Conservation (phyloP, 2,329 filamentous ascomycete species). For the Cyanodermella asteris region DNA sequence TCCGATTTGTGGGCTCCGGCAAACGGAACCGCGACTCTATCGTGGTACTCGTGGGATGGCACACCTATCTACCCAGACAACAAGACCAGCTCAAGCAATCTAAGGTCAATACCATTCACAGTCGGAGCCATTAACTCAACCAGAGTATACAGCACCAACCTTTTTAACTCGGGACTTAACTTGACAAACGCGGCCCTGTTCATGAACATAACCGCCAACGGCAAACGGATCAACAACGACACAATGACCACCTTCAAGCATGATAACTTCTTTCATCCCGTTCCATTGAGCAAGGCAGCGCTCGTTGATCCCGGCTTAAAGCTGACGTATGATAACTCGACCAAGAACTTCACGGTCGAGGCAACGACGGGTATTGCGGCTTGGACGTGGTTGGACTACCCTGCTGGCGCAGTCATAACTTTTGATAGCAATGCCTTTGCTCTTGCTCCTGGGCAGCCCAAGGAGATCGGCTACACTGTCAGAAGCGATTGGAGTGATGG, state of each 20-base stretch:
- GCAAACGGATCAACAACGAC: conserved; percentile 25
- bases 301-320: conserved; percentile 28
- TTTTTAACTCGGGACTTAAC: conserved; percentile 14
- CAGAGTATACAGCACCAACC: no score
- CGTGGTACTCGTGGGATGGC: conserved; percentile 31
- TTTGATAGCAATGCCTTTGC: conserved; percentile 34
- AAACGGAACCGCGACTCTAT: conserved; percentile 23
- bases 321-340: conserved; percentile 14
- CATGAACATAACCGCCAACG: conserved; percentile 23
- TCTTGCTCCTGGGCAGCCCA: conserved; percentile 23
- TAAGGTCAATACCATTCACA: conserved; percentile 16
- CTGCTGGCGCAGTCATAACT: conserved; percentile 24
- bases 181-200: conserved; percentile 19
- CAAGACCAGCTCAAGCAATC: conserved; percentile 16
- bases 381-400: conserved; percentile 34
- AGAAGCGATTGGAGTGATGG: conserved; percentile 23
- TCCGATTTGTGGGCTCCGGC: conserved; percentile 34
- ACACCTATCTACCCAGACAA: no score
- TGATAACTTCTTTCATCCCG: conserved; percentile 27
- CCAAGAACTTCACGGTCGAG: conserved; percentile 22
- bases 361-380: conserved; percentile 27
- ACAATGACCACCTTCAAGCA: conserved; percentile 23
- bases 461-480: conserved; percentile 23
- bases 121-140: conserved; percentile 33
- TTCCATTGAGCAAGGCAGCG: conserved; percentile 21